Evolutionary conservation across 164 flowering plant genomes (phyloP), one percentile per base, ranked within the genome.

Genomic region (Kalanchoe fedtschenkoi): DNA sequence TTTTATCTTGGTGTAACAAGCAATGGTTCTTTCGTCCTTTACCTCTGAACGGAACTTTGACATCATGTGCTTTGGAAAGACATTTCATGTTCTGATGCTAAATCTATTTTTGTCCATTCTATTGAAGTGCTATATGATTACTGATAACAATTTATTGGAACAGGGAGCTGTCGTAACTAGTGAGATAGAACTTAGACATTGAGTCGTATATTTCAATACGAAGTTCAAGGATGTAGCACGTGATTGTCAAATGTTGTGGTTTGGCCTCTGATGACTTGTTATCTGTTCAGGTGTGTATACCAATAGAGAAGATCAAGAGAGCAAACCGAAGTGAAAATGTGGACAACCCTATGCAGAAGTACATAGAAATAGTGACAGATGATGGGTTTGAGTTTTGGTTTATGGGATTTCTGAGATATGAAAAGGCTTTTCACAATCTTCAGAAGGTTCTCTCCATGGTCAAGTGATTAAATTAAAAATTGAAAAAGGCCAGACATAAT

Each of bases 351-450:
- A 16, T 28, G 32, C 71, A 75, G 55, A 72, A 75, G 71, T 75
- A 69, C 61, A 64, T 72, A 10, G 65, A 69, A 35, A 65, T 72
- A 53, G 66, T 69, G 6, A 72, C 78, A 0, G 51, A 38, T 2
- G 75, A 76, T 26, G 47, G 60, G 34, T 68, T 47, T 51, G 79
- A 73, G 0, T 72, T 76, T 57, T 76, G 76, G 76, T 76, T 76
- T 44, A 69, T 76, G 74, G 76, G 76, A 13, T 71, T 76, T 44
- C 38, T 69, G 26, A 33, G 69, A 17, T 77, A 71, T 59, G 61
- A 77, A 43, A 71, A 69, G 57, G 77, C 76, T 35, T 63, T 66
- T 65, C 51, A 33, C 15, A 68, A 62, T 42, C 65, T 76, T 42
- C 53, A 73, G 17, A 68, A 68, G 55, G 79, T 72, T 34, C 67